Evolutionary conservation across 2,329 filamentous ascomycete genomes (phyloP).

Genomic region (Akanthomyces lecanii): DNA sequence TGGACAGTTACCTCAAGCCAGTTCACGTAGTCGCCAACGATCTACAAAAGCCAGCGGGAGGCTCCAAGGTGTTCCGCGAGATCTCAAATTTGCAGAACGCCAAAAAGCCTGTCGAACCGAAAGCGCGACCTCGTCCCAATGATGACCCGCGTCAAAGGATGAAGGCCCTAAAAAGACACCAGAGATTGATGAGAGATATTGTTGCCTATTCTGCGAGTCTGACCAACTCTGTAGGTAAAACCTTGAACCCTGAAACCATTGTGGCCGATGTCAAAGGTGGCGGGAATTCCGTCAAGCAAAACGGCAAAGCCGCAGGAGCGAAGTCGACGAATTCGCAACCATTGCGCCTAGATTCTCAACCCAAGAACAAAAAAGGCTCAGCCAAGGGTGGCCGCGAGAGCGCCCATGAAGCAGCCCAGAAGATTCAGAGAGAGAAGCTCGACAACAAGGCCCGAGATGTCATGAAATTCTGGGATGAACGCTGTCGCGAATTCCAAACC

Average conservation of each 20-base stretch:
- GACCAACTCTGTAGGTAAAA: constrained; percentile 59
- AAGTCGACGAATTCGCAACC: neutral
- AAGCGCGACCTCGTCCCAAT: constrained; percentile 23
- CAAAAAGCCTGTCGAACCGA: constrained; percentile 46
- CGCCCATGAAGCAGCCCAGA: constrained; percentile 18
- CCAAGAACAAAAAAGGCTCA: constrained; percentile 24
- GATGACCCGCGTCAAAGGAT: constrained; percentile 28
- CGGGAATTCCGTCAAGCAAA: constrained; percentile 18
- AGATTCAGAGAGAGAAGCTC: constrained; percentile 16
- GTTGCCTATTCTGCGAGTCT: constrained; percentile 65
- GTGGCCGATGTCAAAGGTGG: constrained; percentile 28
- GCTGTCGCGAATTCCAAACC: constrained; percentile 41
- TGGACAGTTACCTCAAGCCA: constrained; percentile 42
- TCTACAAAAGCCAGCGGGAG: constrained; percentile 20
- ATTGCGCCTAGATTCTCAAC: neutral
- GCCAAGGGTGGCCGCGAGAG: neutral
- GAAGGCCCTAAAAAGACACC: constrained; percentile 41
- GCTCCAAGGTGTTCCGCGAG: constrained; percentile 42
- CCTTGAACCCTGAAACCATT: constrained; percentile 60
- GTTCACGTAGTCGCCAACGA: constrained; percentile 34
- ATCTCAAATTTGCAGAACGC: constrained; percentile 60
- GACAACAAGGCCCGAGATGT: constrained; percentile 11
- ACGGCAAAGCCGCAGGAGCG: neutral
- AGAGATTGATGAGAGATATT: constrained; percentile 65
- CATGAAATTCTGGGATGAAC: constrained; percentile 17